Evolutionary conservation across 352 stramenopile genomes (phyloP).

Genomic region (Peronospora farinosa): DNA sequence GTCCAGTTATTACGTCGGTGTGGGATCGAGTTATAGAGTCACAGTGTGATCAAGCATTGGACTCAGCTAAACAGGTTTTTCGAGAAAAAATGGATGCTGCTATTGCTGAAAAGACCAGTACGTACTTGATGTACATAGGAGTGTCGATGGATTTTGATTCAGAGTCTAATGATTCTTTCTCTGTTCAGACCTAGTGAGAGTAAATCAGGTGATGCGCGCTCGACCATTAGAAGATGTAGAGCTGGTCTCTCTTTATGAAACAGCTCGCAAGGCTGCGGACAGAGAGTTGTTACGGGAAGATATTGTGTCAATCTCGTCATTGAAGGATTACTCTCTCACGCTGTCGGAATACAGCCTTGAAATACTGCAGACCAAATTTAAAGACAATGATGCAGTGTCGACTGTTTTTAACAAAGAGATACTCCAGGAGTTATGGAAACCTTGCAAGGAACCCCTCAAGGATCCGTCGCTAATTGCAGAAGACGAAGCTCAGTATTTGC

Average conservation of each 20-base stretch:
- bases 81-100: conserved; percentile 25
- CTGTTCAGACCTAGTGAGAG: conserved; percentile 22
- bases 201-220: conserved; percentile 24
- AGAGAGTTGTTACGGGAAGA: conserved; percentile 39
- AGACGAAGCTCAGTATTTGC: conserved; percentile 34
- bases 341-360: conserved; percentile 49
- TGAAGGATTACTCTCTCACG: conserved; percentile 38
- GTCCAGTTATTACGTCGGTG: conserved; percentile 71
- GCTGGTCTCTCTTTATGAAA: conserved; percentile 30
- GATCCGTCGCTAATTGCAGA: conserved; percentile 8
- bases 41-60: conserved; percentile 58
- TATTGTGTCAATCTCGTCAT: conserved; percentile 30
- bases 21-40: conserved; percentile 78
- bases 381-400: conserved; percentile 34
- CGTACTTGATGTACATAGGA: neutral
- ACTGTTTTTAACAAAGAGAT: conserved; percentile 41
- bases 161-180: conserved; percentile 8
- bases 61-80: conserved; percentile 50
- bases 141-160: neutral
- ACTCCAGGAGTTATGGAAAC: conserved; percentile 37
- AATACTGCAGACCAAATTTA: conserved; percentile 25
- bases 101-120: conserved; percentile 33
- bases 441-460: conserved; percentile 9
- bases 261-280: conserved; percentile 26
- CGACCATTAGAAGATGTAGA: conserved; percentile 38